A percentile compares a stretch with the other conserved stretches of the same genome.
Evolutionary conservation across 1,139 yeast genomes (phyloP).

Genomic region (Kodamaea plutei): DNA sequence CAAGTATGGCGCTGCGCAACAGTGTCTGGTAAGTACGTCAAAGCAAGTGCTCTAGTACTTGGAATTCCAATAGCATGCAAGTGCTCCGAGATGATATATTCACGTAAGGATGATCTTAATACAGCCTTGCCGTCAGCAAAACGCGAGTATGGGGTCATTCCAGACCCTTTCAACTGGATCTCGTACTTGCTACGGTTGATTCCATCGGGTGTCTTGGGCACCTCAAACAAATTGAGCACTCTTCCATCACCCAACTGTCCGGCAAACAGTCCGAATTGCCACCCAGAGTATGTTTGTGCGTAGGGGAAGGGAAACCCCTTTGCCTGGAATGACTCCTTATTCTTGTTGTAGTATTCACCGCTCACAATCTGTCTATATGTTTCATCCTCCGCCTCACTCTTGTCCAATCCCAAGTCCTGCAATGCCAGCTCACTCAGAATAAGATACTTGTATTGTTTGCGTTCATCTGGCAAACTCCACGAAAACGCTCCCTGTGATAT

Average conservation of each 20-base stretch:
- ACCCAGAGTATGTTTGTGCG: slow-evolving; percentile 91
- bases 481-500: slow-evolving; percentile 66
- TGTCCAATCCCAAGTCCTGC: slow-evolving; percentile 53
- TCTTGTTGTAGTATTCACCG: slow-evolving; percentile 47
- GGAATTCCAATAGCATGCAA: slow-evolving; percentile 82
- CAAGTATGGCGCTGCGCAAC: slow-evolving; percentile 66
- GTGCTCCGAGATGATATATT: slow-evolving; percentile 81
- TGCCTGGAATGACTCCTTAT: slow-evolving; percentile 24
- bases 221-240: slow-evolving; percentile 75
- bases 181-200: slow-evolving; percentile 45
- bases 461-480: slow-evolving; percentile 60
- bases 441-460: slow-evolving; percentile 52
- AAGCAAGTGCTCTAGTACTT: slow-evolving; percentile 74
- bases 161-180: slow-evolving; percentile 86
- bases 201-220: slow-evolving; percentile 26
- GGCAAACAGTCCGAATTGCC: slow-evolving; percentile 94
- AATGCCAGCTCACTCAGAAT: slow-evolving; percentile 61
- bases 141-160: slow-evolving; percentile 85
- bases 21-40: slow-evolving; percentile 70
- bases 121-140: slow-evolving; percentile 98
- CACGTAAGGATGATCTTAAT: slow-evolving; percentile 79
- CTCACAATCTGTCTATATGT: slow-evolving; percentile 55
- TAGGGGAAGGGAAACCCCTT: slow-evolving; percentile 64
- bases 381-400: slow-evolving; percentile 32
- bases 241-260: slow-evolving; percentile 98